Conservation (phyloP, 345 rosid species). For the Clarkia xantiana region DNA sequence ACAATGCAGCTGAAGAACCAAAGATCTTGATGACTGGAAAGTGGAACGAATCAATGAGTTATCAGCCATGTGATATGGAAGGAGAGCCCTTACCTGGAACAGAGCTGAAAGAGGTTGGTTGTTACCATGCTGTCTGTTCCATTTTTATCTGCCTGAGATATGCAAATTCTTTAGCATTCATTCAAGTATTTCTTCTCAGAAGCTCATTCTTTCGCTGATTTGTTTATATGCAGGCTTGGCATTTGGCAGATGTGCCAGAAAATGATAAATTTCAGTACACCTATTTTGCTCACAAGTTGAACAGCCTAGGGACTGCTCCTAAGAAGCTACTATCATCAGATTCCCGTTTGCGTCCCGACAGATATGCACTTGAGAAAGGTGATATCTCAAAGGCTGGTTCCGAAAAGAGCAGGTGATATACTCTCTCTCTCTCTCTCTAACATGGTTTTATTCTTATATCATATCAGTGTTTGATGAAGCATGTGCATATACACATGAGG, state of each 20-base stretch:
- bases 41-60: slow-evolving; percentile 72
- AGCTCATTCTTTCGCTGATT: neutral
- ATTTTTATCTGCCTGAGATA: neutral
- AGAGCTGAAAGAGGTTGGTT: slow-evolving; percentile 47
- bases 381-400: slow-evolving; percentile 17
- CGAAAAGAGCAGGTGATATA: slow-evolving; percentile 27
- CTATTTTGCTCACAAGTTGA: slow-evolving; percentile 22
- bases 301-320: slow-evolving; percentile 26
- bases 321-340: slow-evolving; percentile 21
- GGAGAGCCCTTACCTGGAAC: slow-evolving; percentile 70
- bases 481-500: too few species aligned
- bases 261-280: slow-evolving; percentile 24
- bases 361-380: slow-evolving; percentile 27
- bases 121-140: neutral
- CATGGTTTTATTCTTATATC: too few species aligned
- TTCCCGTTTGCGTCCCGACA: slow-evolving; percentile 25
- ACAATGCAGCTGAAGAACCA: slow-evolving; percentile 64
- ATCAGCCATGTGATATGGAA: slow-evolving; percentile 67
- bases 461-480: too few species aligned
- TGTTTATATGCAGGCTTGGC: slow-evolving; percentile 16
- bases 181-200: neutral
- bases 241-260: slow-evolving; percentile 15
- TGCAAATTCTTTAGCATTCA: neutral
- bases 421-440: slow-evolving; percentile 9
- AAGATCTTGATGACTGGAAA: slow-evolving; percentile 73